Percentiles rank a stretch among this genome's conserved stretches.
Conservation (phyloP, 2,329 filamentous ascomycete genomes). For the Tolypocladium ovalisporum region DNA sequence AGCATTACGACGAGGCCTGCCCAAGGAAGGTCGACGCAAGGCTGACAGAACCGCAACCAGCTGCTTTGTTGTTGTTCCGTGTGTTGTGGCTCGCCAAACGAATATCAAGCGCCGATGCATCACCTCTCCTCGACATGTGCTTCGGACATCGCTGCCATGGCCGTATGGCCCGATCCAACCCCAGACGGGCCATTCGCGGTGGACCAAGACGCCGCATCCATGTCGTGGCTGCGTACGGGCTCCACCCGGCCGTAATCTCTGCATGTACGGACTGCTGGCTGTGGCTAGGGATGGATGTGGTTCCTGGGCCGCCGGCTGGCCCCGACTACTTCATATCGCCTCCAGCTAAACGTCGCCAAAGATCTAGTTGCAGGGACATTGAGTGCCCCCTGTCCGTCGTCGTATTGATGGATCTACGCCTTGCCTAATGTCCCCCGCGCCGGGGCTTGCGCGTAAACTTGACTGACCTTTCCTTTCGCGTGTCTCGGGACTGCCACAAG, state of each 20-base stretch:
- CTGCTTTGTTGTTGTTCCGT: background rate
- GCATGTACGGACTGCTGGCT: background rate
- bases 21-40: background rate
- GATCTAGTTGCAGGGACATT: background rate
- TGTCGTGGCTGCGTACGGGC: background rate
- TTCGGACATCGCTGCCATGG: background rate
- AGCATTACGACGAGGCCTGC: background rate
- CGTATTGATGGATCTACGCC: background rate
- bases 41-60: background rate
- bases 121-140: background rate
- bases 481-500: background rate
- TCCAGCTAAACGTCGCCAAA: background rate
- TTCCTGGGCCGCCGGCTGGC: background rate
- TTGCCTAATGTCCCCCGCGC: background rate
- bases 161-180: background rate
- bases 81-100: background rate
- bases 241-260: background rate
- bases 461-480: background rate
- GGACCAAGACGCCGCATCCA: background rate
- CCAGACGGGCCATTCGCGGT: background rate
- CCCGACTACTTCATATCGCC: background rate
- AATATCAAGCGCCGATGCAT: background rate
- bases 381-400: background rate
- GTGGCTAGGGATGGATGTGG: background rate
- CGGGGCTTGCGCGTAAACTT: background rate